Evolutionary conservation across 139 green algal genomes (phyloP), one percentile per base, ranked within the genome.

Genomic region (Deuterostichococcus epilithicus): DNA sequence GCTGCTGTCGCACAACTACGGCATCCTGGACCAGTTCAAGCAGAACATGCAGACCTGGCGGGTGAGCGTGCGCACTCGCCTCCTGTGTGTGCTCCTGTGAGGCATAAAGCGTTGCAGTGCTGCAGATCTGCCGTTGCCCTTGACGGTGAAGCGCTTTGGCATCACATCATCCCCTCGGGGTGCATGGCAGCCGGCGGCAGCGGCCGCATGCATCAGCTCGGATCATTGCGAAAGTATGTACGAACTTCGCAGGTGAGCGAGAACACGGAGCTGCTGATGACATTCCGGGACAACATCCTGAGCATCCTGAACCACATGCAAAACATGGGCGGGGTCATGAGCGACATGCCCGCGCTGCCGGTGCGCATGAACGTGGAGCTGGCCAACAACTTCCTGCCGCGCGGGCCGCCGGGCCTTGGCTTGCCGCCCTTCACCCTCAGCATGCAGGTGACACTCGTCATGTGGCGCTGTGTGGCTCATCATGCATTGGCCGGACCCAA

Each of bases 221-320:
- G n/a, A n/a, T n/a, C n/a, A n/a, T n/a, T n/a, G n/a, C n/a, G n/a
- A n/a, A n/a, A n/a, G n/a, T n/a, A n/a, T n/a, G n/a, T n/a, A n/a
- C n/a, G n/a, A n/a, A n/a, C n/a, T 4, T 83, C 84, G 70, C 84
- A 86, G 81, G 87, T 97, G 58, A 78, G 86, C 33, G 92, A 97
- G 78, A 97, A 97, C 85, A 93, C 85, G 0, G 86, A 93, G 75
- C 86, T 97, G 74, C 81, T 97, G 63, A 76, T 92, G 67, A 76
- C 81, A 23, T 90, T 95, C 74, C 82, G 87, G 23, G 93, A 97
- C 80, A 97, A 95, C 88, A 88, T 97, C 38, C 74, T 94, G 70
- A 75, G 75, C 39, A 90, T 92, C 35, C 75, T 94, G 28, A 78
- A 88, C n/a, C 85, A 89, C 38, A 94, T 97, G 86, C 84, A 80